phyloP scores from a whole-genome alignment of 106 monocot species.

The Iris macrosiphon region DNA sequence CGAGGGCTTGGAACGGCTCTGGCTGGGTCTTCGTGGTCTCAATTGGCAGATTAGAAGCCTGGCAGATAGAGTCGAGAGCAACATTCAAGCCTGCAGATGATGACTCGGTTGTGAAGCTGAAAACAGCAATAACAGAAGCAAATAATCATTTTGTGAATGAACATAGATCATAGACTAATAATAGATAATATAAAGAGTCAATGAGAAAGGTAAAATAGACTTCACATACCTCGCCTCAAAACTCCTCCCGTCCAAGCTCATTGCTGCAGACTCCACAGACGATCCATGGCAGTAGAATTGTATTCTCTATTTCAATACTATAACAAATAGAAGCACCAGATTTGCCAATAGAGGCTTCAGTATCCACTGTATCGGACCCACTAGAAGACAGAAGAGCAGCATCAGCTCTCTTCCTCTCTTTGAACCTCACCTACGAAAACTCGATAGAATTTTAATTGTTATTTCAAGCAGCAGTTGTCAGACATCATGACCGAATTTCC shows the following conservation, averaged over 20 bases:
- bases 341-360: neutral
- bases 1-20: conserved; percentile 18
- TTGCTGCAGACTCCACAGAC: conserved; percentile 61
- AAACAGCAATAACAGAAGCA: neutral
- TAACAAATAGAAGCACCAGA: conserved; percentile 36
- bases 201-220: neutral
- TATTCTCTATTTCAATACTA: conserved; percentile 80
- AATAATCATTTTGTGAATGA: too few species aligned
- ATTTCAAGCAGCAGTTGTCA: too few species aligned
- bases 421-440: conserved; percentile 69
- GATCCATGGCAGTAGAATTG: conserved; percentile 78
- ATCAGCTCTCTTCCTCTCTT: conserved; percentile 84
- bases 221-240: conserved; percentile 56
- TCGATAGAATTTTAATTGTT: too few species aligned
- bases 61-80: conserved; percentile 29
- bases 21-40: neutral
- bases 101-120: conserved; percentile 50
- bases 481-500: too few species aligned
- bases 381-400: conserved; percentile 11
- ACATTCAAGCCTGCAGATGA: conserved; percentile 35
- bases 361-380: conserved; percentile 24
- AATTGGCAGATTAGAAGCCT: neutral
- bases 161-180: too few species aligned
- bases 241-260: conserved; percentile 43
- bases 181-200: too few species aligned